Evolutionary conservation across 1,284 basidiomycete genomes (phyloP).

Genomic region (Papiliotrema laurentii): DNA sequence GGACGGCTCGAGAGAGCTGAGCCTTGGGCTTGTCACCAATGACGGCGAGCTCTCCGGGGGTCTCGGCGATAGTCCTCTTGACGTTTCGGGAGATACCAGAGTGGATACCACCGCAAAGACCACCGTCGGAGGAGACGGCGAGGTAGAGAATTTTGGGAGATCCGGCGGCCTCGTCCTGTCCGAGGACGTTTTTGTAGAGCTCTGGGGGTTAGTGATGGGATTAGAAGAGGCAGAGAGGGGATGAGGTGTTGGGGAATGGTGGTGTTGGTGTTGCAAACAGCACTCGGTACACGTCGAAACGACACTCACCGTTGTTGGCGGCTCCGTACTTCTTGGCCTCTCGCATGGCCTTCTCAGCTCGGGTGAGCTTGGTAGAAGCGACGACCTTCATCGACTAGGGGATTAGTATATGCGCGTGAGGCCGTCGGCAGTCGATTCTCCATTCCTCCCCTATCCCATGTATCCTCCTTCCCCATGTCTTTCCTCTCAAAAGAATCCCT

Average conservation of each 20-base stretch:
- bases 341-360: slow-evolving; percentile 92
- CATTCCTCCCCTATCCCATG: background rate
- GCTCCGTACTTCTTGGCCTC: slow-evolving; percentile 90
- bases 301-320: slow-evolving; percentile 78
- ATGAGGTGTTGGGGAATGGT: too few species aligned
- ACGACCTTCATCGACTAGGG: slow-evolving; percentile 98
- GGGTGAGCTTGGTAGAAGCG: slow-evolving; percentile 93
- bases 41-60: slow-evolving; percentile 69
- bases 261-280: background rate
- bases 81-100: slow-evolving; percentile 91
- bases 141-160: slow-evolving; percentile 80
- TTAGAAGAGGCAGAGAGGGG: background rate
- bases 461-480: background rate
- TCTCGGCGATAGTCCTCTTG: slow-evolving; percentile 60
- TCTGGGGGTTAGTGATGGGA: slow-evolving; percentile 53
- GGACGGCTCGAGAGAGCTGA: slow-evolving; percentile 70
- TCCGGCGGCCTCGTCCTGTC: slow-evolving; percentile 46
- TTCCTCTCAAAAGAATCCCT: background rate
- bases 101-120: slow-evolving; percentile 99
- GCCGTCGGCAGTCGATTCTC: background rate
- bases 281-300: background rate
- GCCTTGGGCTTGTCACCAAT: slow-evolving; percentile 97
- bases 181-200: slow-evolving; percentile 66
- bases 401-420: background rate
- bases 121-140: slow-evolving; percentile 95